Percentiles rank a stretch among this genome's conserved stretches.
phyloP scores from a whole-genome alignment of 805 yeast genomes.

The Pichia cabralensis region DNA sequence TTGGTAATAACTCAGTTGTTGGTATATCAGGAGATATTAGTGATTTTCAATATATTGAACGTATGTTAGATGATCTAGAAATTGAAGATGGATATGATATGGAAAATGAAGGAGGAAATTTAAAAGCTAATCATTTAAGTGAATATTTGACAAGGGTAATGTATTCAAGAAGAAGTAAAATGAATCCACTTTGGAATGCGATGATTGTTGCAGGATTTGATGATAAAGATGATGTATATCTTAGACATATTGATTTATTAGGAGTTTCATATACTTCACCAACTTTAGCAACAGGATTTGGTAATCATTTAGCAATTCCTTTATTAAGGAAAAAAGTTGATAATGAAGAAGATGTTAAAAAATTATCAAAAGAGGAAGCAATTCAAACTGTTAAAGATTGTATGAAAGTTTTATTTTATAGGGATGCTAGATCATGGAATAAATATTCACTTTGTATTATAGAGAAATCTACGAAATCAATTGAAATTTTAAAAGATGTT shows the following conservation, averaged over 20 bases:
- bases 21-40: slow-evolving; percentile 93
- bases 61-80: slow-evolving; percentile 68
- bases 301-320: slow-evolving; percentile 90
- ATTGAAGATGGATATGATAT: slow-evolving; percentile 71
- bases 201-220: slow-evolving; percentile 84
- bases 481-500: slow-evolving; percentile 47
- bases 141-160: slow-evolving; percentile 77
- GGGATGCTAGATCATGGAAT: slow-evolving; percentile 93
- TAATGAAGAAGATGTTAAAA: slow-evolving; percentile 61
- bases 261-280: slow-evolving; percentile 90
- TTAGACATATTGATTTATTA: slow-evolving; percentile 79
- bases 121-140: slow-evolving; percentile 82
- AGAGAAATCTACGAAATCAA: slow-evolving; percentile 47
- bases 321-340: slow-evolving; percentile 78
- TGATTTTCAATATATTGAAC: slow-evolving; percentile 78
- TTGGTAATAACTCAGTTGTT: slow-evolving; percentile 79
- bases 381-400: slow-evolving; percentile 67
- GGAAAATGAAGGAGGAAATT: slow-evolving; percentile 45
- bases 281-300: slow-evolving; percentile 91
- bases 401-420: slow-evolving; percentile 89
- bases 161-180: slow-evolving; percentile 80
- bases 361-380: slow-evolving; percentile 66
- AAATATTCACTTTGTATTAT: slow-evolving; percentile 74
- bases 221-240: slow-evolving; percentile 57
- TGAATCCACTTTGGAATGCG: slow-evolving; percentile 97